These are phyloP conservation scores for Phaeosphaeriaceae sp. DNA, from an alignment of 2,329 filamentous ascomycete genomes.

Conservation along the genomic window DNA sequence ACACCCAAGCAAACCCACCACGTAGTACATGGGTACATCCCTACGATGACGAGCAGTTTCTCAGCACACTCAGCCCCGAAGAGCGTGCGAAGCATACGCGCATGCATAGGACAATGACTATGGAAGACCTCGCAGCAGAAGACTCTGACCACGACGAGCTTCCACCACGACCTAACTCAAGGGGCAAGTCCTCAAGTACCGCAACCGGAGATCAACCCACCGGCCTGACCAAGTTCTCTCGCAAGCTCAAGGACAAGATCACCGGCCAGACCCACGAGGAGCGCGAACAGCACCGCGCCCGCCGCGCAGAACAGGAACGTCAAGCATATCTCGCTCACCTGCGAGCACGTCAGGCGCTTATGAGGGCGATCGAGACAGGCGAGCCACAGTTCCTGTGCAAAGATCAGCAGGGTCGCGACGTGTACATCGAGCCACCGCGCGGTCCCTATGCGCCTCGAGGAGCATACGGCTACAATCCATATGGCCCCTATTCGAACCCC, in stretches of 20 bases:
- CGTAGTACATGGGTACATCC: slow-evolving; percentile 69
- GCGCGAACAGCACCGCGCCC: slow-evolving; percentile 56
- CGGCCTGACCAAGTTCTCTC: slow-evolving; percentile 57
- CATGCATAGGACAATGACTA: slow-evolving; percentile 45
- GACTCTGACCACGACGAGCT: slow-evolving; percentile 41
- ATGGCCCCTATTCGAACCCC: slow-evolving; percentile 57
- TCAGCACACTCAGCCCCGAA: slow-evolving; percentile 56
- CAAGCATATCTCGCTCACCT: slow-evolving; percentile 62
- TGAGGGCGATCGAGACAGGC: slow-evolving; percentile 60
- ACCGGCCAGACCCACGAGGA: slow-evolving; percentile 65
- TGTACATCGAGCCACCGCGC: slow-evolving; percentile 66
- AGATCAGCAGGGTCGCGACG: slow-evolving; percentile 61
- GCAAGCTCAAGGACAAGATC: slow-evolving; percentile 67
- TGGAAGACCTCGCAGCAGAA: slow-evolving; percentile 57
- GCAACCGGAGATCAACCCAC: slow-evolving; percentile 30
- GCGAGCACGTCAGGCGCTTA: slow-evolving; percentile 60
- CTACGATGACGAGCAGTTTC: slow-evolving; percentile 65
- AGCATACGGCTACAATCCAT: slow-evolving; percentile 57
- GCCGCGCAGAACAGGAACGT: slow-evolving; percentile 60
- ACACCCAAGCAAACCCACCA: slow-evolving; percentile 63
- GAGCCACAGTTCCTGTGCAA: slow-evolving; percentile 64
- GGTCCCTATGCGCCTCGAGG: slow-evolving; percentile 34
- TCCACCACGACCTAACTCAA: slow-evolving; percentile 17
- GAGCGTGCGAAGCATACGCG: slow-evolving; percentile 59
- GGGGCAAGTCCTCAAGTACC: slow-evolving; percentile 9